Conservation (phyloP, 1,284 basidiomycete genomes). For the Ustilago xerochloae region DNA sequence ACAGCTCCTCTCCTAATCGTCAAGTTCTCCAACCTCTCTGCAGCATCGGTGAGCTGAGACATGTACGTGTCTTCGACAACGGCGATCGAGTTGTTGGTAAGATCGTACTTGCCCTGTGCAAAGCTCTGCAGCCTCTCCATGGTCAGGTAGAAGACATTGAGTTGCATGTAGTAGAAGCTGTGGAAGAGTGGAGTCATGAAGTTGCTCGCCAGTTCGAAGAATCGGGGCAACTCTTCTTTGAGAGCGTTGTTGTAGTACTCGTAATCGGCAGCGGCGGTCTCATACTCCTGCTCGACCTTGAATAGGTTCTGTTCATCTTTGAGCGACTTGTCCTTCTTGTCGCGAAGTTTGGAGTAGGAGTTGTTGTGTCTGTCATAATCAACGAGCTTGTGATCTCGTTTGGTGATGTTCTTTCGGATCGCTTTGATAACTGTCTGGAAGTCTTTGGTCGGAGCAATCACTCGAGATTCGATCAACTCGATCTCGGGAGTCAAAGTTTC, state of each 20-base stretch:
- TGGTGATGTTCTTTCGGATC: constrained; percentile 92
- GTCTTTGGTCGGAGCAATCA: constrained; percentile 88
- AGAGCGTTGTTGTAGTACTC: constrained; percentile 92
- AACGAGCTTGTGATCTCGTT: constrained; percentile 95
- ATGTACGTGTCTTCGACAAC: constrained; percentile 81
- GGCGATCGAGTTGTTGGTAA: constrained; percentile 74
- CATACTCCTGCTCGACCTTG: constrained; percentile 97
- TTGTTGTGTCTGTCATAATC: constrained; percentile 98
- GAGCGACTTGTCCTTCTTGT: constrained; percentile 79
- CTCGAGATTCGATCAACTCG: constrained; percentile 90
- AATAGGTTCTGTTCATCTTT: constrained; percentile 68
- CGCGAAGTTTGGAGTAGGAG: constrained; percentile 89
- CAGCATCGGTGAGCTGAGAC: constrained; percentile 81
- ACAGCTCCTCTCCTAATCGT: constrained; percentile 56
- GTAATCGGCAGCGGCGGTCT: constrained; percentile 92
- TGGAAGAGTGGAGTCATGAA: constrained; percentile 98
- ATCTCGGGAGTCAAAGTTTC: constrained; percentile 85
- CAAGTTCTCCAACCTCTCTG: constrained; percentile 71
- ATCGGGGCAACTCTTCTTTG: constrained; percentile 91
- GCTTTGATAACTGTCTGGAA: constrained; percentile 85
- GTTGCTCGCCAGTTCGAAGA: constrained; percentile 84
- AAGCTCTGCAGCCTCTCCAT: constrained; percentile 91
- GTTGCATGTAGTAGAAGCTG: constrained; percentile 98
- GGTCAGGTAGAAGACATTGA: constrained; percentile 92
- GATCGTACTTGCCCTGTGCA: constrained; percentile 81